Evolutionary conservation across 768 basidiomycete species (phyloP).

Genomic region (Sistotremastrum suecicum): DNA sequence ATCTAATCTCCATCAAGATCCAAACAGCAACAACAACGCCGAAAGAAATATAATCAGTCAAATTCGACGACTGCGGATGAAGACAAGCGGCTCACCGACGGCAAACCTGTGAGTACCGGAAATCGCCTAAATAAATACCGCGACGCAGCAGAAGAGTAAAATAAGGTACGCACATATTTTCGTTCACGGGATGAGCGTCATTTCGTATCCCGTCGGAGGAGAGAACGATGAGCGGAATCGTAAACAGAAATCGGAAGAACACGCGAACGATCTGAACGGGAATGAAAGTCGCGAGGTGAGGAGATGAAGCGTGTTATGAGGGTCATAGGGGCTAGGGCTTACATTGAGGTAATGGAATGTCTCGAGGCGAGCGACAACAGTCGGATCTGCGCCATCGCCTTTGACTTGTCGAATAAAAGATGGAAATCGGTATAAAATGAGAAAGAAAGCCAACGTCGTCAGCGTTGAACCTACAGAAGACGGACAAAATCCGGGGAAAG

Average conservation of each 20-base stretch:
- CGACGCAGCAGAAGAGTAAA: constrained; percentile 29
- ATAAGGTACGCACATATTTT: constrained; percentile 34
- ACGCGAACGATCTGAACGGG: constrained; percentile 46
- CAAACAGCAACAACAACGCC: too few relatives aligned
- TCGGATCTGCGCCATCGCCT: constrained; percentile 57
- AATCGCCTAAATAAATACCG: constrained; percentile 31
- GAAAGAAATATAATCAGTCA: constrained; percentile 1
- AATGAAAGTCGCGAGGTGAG: neutral
- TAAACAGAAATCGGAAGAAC: constrained; percentile 62
- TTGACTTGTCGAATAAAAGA: constrained; percentile 57
- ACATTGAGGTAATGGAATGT: constrained; percentile 75
- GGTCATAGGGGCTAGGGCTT: constrained; percentile 12
- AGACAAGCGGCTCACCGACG: neutral
- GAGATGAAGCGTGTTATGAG: neutral
- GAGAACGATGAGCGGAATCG: constrained; percentile 51
- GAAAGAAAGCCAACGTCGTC: constrained; percentile 59
- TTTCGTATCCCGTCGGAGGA: constrained; percentile 45
- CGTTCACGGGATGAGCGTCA: constrained; percentile 33
- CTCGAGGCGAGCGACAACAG: constrained; percentile 56
- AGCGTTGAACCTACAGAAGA: constrained; percentile 34
- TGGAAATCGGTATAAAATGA: constrained; percentile 59
- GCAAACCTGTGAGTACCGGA: neutral
- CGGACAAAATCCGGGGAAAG: too few relatives aligned
- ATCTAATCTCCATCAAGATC: constrained; percentile 24
- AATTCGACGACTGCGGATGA: neutral